phyloP scores from a whole-genome alignment of 139 green algal species.

The Haematococcus sp. region DNA sequence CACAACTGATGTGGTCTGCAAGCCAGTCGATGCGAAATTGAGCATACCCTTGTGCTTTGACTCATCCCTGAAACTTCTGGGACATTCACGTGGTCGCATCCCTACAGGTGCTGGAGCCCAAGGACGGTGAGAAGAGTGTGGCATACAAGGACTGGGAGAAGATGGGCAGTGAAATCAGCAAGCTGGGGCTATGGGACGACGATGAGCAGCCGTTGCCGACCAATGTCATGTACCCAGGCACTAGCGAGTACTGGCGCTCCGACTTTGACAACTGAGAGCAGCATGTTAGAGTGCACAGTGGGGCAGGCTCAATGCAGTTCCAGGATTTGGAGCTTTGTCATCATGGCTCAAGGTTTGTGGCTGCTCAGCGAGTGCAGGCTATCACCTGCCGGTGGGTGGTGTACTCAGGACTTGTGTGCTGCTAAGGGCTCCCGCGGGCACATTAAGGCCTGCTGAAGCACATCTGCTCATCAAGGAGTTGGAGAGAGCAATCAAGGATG shows the following conservation, averaged over 20 bases:
- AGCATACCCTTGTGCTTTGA: not conserved
- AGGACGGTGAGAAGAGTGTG: constrained; percentile 36
- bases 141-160: constrained; percentile 56
- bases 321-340: too few relatives aligned
- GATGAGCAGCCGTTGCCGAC: constrained; percentile 59
- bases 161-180: constrained; percentile 45
- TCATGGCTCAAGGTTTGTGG: too few relatives aligned
- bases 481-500: too few relatives aligned
- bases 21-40: not conserved
- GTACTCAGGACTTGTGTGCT: too few relatives aligned
- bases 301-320: too few relatives aligned
- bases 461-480: too few relatives aligned
- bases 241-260: constrained; percentile 44
- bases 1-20: not conserved
- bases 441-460: too few relatives aligned
- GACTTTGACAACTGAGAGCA: constrained; percentile 40
- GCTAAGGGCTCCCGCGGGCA: too few relatives aligned
- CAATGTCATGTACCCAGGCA: constrained; percentile 62
- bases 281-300: too few relatives aligned
- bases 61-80: too few relatives aligned
- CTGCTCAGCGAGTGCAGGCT: too few relatives aligned
- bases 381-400: too few relatives aligned
- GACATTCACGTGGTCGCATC: not conserved
- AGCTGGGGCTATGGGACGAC: constrained; percentile 47
- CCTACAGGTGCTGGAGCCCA: constrained; percentile 56